Evolutionary conservation across 495 filamentous ascomycete genomes (phyloP), one percentile per base, ranked within the genome.

Genomic region (Chaetomium tenue): DNA sequence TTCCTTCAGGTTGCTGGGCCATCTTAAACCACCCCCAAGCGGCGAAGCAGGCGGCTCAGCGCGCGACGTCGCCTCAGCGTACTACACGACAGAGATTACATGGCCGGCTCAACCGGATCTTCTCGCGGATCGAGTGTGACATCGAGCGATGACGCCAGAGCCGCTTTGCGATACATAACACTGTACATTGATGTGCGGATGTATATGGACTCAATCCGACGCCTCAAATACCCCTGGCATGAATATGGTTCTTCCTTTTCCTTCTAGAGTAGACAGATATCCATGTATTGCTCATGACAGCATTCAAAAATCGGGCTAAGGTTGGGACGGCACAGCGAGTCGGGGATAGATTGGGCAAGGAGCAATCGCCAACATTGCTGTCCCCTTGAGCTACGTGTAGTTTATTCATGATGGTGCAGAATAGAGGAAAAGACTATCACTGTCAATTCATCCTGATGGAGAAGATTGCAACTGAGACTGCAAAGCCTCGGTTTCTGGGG

Each of bases 41-140:
- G 55, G 37, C 55, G 39, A 26, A 58, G 55, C 55, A 46, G 40
- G 23, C 11, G 55, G 55, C 55, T 28, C 55, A 44, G 39, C 55
- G 39, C 20, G 37, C 39, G 39, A 18, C 13, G 37, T 23, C 5
- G 4, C 54, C 20, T 11, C 33, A 40, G 12, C 11, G 33, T 54
- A 28, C 52, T 33, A n/a, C 33, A 40, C n/a, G n/a, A 11, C n/a
- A 56, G 33, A 18, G 20, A 39, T 40, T 39, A 20, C 33, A 56
- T 0, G 2, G 30, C 51, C 26, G n/a, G 12, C 13, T 0, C 22
- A 23, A 15, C 55, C 16, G 18, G 9, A 9, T 48, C 3, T 23
- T 23, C 15, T 39, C 8, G 28, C 44, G n/a, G 11, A 25, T 3
- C 9, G 11, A 39, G 23, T 46, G 22, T 61, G 60, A 20, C 50